Evolutionary conservation across 371 early-diverging fungal genomes (phyloP).

Genomic region (Nematocida major): DNA sequence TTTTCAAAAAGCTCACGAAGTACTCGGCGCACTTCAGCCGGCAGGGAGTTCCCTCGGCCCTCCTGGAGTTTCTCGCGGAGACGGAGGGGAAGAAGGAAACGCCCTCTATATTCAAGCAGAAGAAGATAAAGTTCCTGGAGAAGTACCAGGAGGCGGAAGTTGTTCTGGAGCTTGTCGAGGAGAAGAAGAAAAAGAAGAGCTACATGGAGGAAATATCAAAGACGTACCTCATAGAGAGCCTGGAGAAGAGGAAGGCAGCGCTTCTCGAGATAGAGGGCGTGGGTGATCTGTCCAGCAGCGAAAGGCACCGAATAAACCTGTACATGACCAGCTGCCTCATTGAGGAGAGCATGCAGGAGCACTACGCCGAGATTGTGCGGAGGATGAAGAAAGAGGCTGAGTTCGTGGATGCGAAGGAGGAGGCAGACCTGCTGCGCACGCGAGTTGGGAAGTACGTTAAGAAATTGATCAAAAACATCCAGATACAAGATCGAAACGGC

Average conservation of each 20-base stretch:
- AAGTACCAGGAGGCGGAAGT: conserved; percentile 29
- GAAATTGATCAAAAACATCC: conserved; percentile 15
- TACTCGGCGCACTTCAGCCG: conserved; percentile 21
- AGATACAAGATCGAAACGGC: background rate
- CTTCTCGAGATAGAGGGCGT: background rate
- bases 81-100: conserved; percentile 1
- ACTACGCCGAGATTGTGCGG: conserved; percentile 13
- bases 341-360: background rate
- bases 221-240: conserved; percentile 19
- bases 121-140: conserved; percentile 37
- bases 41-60: conserved; percentile 16
- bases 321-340: conserved; percentile 26
- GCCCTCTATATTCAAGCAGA: conserved; percentile 35
- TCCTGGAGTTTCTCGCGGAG: conserved; percentile 22
- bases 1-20: conserved; percentile 38
- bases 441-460: conserved; percentile 5
- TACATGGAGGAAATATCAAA: conserved; percentile 15
- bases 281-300: background rate
- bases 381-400: conserved; percentile 3
- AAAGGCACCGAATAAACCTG: conserved; percentile 42
- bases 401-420: background rate
- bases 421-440: conserved; percentile 1
- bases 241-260: conserved; percentile 26
- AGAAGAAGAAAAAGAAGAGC: conserved; percentile 12
- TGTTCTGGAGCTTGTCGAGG: conserved; percentile 17